phyloP scores from a whole-genome alignment of 768 basidiomycete species.

The Mycena pura region DNA sequence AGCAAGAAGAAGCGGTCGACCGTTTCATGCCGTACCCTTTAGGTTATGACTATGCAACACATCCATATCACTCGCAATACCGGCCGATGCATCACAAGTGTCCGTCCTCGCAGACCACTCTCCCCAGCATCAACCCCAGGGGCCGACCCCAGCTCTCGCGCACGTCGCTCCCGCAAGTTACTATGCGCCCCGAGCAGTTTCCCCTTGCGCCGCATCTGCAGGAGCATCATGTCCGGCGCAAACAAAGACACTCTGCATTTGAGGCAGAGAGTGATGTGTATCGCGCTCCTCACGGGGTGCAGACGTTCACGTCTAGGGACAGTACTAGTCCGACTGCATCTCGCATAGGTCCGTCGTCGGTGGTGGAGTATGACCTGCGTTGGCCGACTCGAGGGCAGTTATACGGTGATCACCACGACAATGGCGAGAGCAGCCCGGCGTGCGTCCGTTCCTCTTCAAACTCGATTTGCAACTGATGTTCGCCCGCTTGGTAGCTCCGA shows the following conservation, averaged over 20 bases:
- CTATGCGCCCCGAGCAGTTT: conserved; percentile 13
- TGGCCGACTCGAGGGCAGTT: neutral
- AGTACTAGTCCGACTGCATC: conserved; percentile 12
- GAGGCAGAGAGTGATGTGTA: conserved; percentile 16
- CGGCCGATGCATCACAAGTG: neutral
- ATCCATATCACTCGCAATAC: neutral
- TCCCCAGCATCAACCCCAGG: neutral
- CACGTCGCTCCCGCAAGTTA: conserved; percentile 9
- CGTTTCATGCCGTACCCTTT: neutral
- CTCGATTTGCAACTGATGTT: neutral
- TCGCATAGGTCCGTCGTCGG: neutral
- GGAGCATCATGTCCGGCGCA: conserved; percentile 29
- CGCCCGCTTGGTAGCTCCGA: conserved; percentile 1
- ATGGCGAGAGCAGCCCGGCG: conserved; percentile 33
- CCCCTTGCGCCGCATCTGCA: conserved; percentile 17
- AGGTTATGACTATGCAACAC: neutral
- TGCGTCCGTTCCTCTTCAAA: conserved; percentile 7
- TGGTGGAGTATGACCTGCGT: conserved; percentile 14
- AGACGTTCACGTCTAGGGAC: conserved; percentile 11
- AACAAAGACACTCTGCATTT: conserved; percentile 35
- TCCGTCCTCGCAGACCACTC: conserved; percentile 2
- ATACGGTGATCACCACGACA: conserved; percentile 27
- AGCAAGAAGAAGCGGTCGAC: conserved; percentile 11
- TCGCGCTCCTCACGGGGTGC: conserved; percentile 4
- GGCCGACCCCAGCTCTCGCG: neutral